Evolutionary conservation across 2,329 filamentous ascomycete genomes (phyloP), one percentile per base, ranked within the genome.

Genomic region (Aspergillus tubingensis): DNA sequence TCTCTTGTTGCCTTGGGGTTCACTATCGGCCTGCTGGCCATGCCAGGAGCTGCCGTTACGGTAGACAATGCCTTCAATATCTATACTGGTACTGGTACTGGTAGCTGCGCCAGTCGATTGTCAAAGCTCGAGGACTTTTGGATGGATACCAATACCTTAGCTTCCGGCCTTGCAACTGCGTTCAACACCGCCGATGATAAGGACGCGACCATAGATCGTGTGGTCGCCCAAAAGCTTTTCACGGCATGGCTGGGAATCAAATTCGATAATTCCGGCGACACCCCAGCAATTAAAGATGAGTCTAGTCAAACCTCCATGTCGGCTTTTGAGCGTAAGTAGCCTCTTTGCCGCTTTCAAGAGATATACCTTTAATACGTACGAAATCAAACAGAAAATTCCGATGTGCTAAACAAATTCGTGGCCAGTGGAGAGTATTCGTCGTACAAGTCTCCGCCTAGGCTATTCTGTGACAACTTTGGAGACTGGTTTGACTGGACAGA

Each of bases 281-380:
- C 3, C 2, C n/a, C 19, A 1, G 39, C 8, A 17, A 3, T 3
- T n/a, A n/a, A 0, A n/a, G 39, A 3, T 1, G 3, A 43, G 3
- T 27, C 2, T 8, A 27, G 15, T 19, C 2, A 3, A 4, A 17
- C 1, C 8, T 8, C 2, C 39, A 43, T 43, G 39, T 1, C 1
- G 8, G 19, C 39, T 8, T 17, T 43, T 5, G 8, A 1, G 5
- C 2, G 39, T 43, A 7, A 8, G 39, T 17, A 1, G 15, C 3
- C n/a, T 2, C 39, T 8, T 17, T 43, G 6, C 6, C 2, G 39
- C 39, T n/a, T 3, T 43, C n/a, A 43, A n/a, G 39, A 19, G 39
- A 8, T 2, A 19, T 7, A 8, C 3, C 15, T 3, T 10, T 43
- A 21, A 43, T 6, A 8, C 5, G 38, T 17, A 3, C 19, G 27